These are phyloP conservation scores for Hanseniaspora sp. DNA, from an alignment of 1,139 yeast genomes.

Conservation along the genomic window DNA sequence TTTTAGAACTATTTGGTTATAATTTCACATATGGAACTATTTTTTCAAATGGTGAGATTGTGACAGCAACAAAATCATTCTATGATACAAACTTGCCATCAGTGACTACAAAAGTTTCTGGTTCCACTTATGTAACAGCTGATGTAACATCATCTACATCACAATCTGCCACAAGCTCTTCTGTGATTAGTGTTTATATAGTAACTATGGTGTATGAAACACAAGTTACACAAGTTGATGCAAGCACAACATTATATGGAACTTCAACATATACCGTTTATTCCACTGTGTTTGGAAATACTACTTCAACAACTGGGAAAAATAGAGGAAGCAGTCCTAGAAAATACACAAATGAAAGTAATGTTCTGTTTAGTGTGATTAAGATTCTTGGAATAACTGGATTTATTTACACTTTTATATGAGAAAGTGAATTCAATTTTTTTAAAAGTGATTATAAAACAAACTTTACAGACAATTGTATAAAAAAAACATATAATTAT, in stretches of 20 bases:
- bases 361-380: no score
- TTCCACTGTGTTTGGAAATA: neutral
- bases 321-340: neutral
- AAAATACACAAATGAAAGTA: no score
- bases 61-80: slow-evolving; percentile 13
- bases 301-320: neutral
- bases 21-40: slow-evolving; percentile 14
- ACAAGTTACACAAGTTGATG: neutral
- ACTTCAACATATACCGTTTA: neutral
- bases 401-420: no score
- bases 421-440: no score
- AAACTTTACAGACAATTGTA: no score
- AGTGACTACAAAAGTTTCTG: neutral
- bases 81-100: slow-evolving; percentile 9
- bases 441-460: no score
- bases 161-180: neutral
- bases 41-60: slow-evolving; percentile 12
- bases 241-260: slow-evolving; percentile 3
- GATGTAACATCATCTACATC: neutral
- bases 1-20: slow-evolving; percentile 14
- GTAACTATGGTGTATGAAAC: slow-evolving; percentile 6
- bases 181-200: neutral
- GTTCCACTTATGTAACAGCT: slow-evolving; percentile 1
- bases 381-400: no score
- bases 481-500: no score